Evolutionary conservation across 495 filamentous ascomycete species (phyloP).

Genomic region (Penicillium pulvis): DNA sequence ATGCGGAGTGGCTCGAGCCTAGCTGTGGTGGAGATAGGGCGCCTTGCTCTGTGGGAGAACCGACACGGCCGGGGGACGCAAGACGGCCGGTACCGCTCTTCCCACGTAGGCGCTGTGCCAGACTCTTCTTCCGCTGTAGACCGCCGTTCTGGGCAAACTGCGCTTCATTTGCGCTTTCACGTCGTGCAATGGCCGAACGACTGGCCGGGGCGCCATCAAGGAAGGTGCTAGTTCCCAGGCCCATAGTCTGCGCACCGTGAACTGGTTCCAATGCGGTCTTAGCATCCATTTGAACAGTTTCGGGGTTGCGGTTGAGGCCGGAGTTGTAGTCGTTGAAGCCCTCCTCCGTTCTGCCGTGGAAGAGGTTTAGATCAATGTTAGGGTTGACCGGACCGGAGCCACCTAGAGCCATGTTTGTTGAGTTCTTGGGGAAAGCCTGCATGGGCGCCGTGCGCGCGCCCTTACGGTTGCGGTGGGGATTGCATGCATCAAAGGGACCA

Average conservation of each 20-base stretch:
- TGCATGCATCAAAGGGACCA: conserved; percentile 96
- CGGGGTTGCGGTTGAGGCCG: conserved; percentile 38
- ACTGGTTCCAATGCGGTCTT: conserved; percentile 64
- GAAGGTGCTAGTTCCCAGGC: conserved; percentile 93
- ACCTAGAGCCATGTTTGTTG: conserved; percentile 87
- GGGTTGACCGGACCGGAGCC: conserved; percentile 83
- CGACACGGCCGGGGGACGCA: conserved; percentile 37
- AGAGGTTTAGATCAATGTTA: conserved; percentile 77
- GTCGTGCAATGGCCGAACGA: conserved; percentile 76
- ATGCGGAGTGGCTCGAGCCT: conserved; percentile 34
- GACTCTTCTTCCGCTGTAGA: conserved; percentile 85
- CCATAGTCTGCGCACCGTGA: conserved; percentile 80
- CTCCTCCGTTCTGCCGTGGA: conserved; percentile 81
- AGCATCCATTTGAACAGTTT: conserved; percentile 58
- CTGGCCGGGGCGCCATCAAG: conserved; percentile 92
- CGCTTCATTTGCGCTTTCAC: conserved; percentile 64
- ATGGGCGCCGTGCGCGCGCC: conserved; percentile 84
- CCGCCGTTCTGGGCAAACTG: conserved; percentile 55
- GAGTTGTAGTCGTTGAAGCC: conserved; percentile 77
- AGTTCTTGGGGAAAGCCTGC: conserved; percentile 92
- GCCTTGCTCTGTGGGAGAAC: conserved; percentile 46
- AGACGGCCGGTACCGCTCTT: conserved; percentile 54
- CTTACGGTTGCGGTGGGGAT: conserved; percentile 90
- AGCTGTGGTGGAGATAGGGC: conserved; percentile 37
- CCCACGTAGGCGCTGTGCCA: conserved; percentile 81